A percentile compares a stretch with the other conserved stretches of the same genome.
These are phyloP conservation scores for Paramecium sonneborni DNA, from an alignment of 73 alveolate genomes.

Conservation along the genomic window DNA sequence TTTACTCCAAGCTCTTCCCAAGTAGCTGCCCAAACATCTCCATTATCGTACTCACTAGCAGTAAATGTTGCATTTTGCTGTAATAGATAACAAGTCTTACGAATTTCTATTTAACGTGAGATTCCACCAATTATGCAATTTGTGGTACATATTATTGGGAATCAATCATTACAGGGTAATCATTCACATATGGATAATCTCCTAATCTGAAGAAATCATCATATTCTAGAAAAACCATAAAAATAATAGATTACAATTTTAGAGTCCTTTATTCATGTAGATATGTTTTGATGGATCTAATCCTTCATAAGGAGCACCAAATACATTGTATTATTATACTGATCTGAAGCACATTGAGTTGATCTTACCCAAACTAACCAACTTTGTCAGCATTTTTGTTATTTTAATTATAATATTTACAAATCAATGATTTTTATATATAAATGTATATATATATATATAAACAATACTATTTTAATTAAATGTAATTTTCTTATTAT, in stretches of 20 bases:
- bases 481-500: neutral
- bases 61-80: slow-evolving; percentile 22
- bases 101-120: neutral
- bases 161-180: neutral
- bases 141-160: neutral
- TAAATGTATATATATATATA: neutral
- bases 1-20: slow-evolving; percentile 27
- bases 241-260: neutral
- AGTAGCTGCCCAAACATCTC: slow-evolving; percentile 21
- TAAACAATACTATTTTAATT: neutral
- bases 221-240: neutral
- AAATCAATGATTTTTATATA: neutral
- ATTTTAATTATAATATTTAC: neutral
- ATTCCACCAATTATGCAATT: neutral
- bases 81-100: neutral
- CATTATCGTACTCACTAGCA: neutral
- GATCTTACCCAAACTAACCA: slow-evolving; percentile 31
- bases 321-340: neutral
- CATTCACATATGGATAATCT: slow-evolving; percentile 40
- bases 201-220: slow-evolving; percentile 51
- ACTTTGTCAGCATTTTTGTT: neutral
- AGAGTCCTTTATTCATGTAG: slow-evolving; percentile 36
- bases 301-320: slow-evolving; percentile 46
- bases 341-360: slow-evolving; percentile 12
- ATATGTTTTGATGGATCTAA: slow-evolving; percentile 55